Percentiles rank a stretch among this genome's conserved stretches.
Evolutionary conservation across 1,139 yeast genomes (phyloP).

Genomic region (Saccharomyces hybrid): DNA sequence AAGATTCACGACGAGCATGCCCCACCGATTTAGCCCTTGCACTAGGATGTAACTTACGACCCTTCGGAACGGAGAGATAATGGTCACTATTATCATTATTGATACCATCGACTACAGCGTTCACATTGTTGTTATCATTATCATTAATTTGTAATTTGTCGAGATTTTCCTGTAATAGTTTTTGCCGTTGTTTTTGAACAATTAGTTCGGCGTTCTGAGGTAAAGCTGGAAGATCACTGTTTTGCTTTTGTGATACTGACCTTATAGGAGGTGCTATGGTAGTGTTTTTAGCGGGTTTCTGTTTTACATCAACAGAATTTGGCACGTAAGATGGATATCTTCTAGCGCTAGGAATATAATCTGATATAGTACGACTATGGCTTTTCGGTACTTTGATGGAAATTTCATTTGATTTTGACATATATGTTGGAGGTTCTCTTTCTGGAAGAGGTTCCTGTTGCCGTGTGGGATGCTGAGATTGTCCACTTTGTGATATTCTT

Average conservation of each 20-base stretch:
- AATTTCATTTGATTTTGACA: slow-evolving; percentile 5
- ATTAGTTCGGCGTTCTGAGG: slow-evolving; percentile 31
- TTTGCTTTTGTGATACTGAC: slow-evolving; percentile 20
- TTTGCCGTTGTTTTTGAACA: slow-evolving; percentile 29
- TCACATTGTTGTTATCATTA: slow-evolving; percentile 1
- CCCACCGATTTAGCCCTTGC: slow-evolving; percentile 89
- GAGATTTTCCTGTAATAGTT: slow-evolving; percentile 19
- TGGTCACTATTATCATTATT: slow-evolving; percentile 5
- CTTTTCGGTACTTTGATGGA: slow-evolving; percentile 20
- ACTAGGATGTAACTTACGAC: slow-evolving; percentile 58
- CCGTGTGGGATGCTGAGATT: slow-evolving; percentile 7
- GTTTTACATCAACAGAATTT: slow-evolving; percentile 1
- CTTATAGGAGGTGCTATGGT: slow-evolving; percentile 17
- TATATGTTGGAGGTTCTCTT: slow-evolving; percentile 10
- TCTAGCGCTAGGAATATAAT: slow-evolving; percentile 29
- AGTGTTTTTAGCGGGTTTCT: slow-evolving; percentile 3
- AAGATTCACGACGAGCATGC: slow-evolving; percentile 60
- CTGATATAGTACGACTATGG: slow-evolving; percentile 38
- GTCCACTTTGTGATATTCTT: slow-evolving; percentile 30
- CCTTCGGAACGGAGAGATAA: slow-evolving; percentile 20
- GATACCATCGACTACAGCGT: slow-evolving; percentile 4
- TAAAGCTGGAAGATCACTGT: slow-evolving; percentile 26
- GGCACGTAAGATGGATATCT: slow-evolving; percentile 10
- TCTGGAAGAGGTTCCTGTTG: slow-evolving; percentile 6
- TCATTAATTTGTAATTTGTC: slow-evolving; percentile 15